Percentiles rank a stretch among this genome's conserved stretches.
Evolutionary conservation across 2,329 filamentous ascomycete species (phyloP).

Genomic region (Hypoxylon rubiginosum): DNA sequence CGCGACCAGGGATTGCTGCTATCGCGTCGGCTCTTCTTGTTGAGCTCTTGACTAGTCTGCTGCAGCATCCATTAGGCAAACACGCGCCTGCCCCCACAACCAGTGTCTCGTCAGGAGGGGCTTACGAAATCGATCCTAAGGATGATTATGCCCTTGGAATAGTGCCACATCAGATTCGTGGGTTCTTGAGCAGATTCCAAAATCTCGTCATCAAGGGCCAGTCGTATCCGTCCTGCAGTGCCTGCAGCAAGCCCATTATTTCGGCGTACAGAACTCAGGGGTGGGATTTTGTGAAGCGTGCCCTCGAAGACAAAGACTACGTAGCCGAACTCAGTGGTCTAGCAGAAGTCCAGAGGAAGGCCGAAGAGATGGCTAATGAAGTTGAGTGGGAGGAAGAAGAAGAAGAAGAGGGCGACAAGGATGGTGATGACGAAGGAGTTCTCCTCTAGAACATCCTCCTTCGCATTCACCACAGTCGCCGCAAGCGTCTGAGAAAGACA

Average conservation of each 20-base stretch:
- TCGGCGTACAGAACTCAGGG: conserved; percentile 75
- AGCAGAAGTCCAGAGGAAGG: conserved; percentile 53
- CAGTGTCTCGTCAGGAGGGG: conserved; percentile 54
- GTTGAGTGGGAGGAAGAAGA: conserved; percentile 54
- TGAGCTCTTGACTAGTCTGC: conserved; percentile 86
- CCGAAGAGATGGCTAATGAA: conserved; percentile 47
- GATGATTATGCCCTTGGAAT: conserved; percentile 73
- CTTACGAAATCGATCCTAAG: conserved; percentile 64
- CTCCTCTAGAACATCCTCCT: conserved; percentile 49
- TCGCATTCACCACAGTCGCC: conserved; percentile 40
- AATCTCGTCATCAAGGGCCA: conserved; percentile 80
- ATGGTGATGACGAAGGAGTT: conserved; percentile 53
- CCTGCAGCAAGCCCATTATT: conserved; percentile 79
- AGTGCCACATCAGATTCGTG: conserved; percentile 84
- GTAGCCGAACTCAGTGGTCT: conserved; percentile 75
- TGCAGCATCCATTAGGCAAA: conserved; percentile 85
- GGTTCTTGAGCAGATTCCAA: conserved; percentile 80
- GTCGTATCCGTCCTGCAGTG: conserved; percentile 85
- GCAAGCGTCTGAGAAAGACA: conserved; percentile 39
- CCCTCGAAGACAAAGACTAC: conserved; percentile 81
- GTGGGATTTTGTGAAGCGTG: conserved; percentile 83
- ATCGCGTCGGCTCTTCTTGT: conserved; percentile 93
- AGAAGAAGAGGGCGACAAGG: conserved; percentile 48
- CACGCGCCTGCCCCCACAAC: conserved; percentile 69
- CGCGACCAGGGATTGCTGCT: conserved; percentile 89